Conservation (phyloP, 1,284 basidiomycete genomes). For the Cutaneotrichosporon cutaneum region DNA sequence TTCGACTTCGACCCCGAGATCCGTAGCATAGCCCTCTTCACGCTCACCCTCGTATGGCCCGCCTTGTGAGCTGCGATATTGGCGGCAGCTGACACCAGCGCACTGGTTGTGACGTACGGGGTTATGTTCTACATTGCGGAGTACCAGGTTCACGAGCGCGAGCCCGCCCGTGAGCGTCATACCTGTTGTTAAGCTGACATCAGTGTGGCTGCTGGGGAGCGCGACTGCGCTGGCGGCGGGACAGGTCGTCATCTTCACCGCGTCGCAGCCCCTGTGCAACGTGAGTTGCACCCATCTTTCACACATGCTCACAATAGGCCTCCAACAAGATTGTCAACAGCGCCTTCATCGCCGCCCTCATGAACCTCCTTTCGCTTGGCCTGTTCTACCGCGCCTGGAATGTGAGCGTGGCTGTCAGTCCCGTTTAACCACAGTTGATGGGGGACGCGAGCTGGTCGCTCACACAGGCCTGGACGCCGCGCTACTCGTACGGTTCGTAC, state of each 20-base stretch:
- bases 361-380: conserved; percentile 63
- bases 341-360: conserved; percentile 70
- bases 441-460: conserved; percentile 44
- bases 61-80: conserved; percentile 27
- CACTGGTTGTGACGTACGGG: conserved; percentile 64
- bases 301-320: conserved; percentile 53
- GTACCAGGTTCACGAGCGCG: conserved; percentile 65
- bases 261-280: conserved; percentile 70
- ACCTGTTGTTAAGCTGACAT: background rate
- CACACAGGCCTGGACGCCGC: background rate
- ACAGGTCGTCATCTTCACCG: conserved; percentile 74
- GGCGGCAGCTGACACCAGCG: conserved; percentile 53
- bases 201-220: conserved; percentile 8
- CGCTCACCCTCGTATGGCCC: conserved; percentile 81
- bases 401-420: conserved; percentile 56
- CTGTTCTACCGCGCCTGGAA: conserved; percentile 73
- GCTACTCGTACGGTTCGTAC: conserved; percentile 20
- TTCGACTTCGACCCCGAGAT: conserved; percentile 65
- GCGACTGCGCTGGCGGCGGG: conserved; percentile 68
- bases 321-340: conserved; percentile 69
- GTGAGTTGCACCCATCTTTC: conserved; percentile 56
- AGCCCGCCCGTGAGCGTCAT: conserved; percentile 57
- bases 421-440: conserved; percentile 32
- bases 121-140: conserved; percentile 76
- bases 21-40: conserved; percentile 68